Evolutionary conservation across 257 asterid genomes (phyloP).

Genomic region (Nicotiana undulata): DNA sequence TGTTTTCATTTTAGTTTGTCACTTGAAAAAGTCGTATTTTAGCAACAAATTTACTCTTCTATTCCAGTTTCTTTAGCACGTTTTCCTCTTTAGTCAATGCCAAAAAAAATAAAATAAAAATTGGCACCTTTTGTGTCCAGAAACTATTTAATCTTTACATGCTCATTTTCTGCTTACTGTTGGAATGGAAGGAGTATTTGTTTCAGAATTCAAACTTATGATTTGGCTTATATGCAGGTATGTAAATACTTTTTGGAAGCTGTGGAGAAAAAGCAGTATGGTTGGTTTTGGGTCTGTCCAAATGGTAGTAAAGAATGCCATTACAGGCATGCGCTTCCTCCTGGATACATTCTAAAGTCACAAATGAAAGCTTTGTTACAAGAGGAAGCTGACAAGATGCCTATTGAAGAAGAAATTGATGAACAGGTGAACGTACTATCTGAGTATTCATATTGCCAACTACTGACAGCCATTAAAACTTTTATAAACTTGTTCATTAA

Average conservation of each 20-base stretch:
- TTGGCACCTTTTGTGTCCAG: background rate
- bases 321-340: constrained; percentile 95
- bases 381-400: constrained; percentile 65
- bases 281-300: constrained; percentile 98
- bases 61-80: background rate
- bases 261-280: constrained; percentile 97
- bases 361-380: constrained; percentile 97
- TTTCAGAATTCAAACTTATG: background rate
- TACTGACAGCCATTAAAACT: background rate
- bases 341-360: constrained; percentile 83
- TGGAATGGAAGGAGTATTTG: background rate
- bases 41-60: background rate
- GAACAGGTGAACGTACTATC: constrained; percentile 46
- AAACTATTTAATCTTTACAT: background rate
- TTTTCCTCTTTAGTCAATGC: background rate
- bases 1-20: background rate
- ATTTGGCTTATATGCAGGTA: constrained; percentile 37
- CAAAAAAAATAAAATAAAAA: background rate
- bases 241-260: constrained; percentile 90
- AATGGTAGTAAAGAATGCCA: constrained; percentile 88
- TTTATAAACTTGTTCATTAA: background rate
- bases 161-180: background rate
- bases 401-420: constrained; percentile 96
- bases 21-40: background rate
- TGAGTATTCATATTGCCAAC: background rate